Conservation (phyloP, 106 monocot species). For the Gastrodia elata region DNA sequence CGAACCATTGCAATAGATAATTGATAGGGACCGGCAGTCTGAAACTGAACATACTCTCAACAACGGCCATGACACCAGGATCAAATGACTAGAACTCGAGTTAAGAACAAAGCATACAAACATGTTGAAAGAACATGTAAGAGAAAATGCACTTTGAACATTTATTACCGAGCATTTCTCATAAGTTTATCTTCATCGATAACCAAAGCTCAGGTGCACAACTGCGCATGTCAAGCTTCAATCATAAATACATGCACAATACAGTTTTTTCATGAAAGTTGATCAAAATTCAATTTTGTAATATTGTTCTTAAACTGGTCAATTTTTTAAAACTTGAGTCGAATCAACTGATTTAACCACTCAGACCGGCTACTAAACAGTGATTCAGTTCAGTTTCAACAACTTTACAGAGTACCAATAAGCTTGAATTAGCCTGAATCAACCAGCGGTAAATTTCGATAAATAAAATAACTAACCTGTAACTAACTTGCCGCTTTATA, state of each 20-base stretch:
- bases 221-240: not conserved
- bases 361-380: no score
- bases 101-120: constrained; percentile 37
- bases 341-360: no score
- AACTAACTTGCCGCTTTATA: no score
- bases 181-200: not conserved
- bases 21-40: constrained; percentile 75
- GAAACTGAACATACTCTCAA: constrained; percentile 69
- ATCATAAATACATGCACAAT: not conserved
- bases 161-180: not conserved
- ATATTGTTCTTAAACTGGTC: no score
- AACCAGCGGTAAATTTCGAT: no score
- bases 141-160: not conserved
- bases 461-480: no score
- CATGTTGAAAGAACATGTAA: not conserved
- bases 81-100: constrained; percentile 65
- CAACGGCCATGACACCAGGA: constrained; percentile 63
- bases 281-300: not conserved
- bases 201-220: not conserved
- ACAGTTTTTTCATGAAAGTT: not conserved
- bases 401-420: no score
- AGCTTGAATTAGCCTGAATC: no score
- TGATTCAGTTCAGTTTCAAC: no score
- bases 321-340: no score
- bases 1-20: constrained; percentile 69